Evolutionary conservation across 148 eudicot species (phyloP).

Genomic region (Gaultheria prostrata): DNA sequence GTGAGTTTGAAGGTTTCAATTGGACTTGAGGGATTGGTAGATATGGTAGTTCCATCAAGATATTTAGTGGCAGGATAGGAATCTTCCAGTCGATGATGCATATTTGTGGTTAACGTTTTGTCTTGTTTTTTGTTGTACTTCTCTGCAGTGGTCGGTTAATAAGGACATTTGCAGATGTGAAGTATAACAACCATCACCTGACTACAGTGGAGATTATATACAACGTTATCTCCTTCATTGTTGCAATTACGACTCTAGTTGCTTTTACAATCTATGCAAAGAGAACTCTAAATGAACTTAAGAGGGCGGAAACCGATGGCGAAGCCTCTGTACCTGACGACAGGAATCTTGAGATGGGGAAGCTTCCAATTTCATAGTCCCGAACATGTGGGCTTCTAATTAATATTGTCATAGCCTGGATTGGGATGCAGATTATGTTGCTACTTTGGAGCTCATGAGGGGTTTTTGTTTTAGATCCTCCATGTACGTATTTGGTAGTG

Average conservation of each 20-base stretch:
- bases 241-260: constrained; percentile 55
- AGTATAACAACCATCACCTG: constrained; percentile 73
- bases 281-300: constrained; percentile 65
- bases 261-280: constrained; percentile 78
- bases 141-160: constrained; percentile 81
- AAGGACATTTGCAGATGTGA: constrained; percentile 84
- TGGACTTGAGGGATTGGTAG: background rate
- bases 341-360: constrained; percentile 49
- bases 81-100: background rate
- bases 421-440: background rate
- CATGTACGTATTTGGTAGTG: background rate
- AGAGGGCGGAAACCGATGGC: constrained; percentile 38
- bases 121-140: constrained; percentile 1
- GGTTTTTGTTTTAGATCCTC: background rate
- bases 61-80: background rate
- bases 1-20: constrained; percentile 4
- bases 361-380: constrained; percentile 65
- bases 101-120: background rate
- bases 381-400: constrained; percentile 11
- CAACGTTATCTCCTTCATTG: constrained; percentile 71
- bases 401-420: constrained; percentile 2
- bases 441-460: constrained; percentile 8
- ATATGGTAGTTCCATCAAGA: background rate
- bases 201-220: constrained; percentile 81
- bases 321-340: constrained; percentile 26